Evolutionary conservation across 1,139 yeast genomes (phyloP).

Genomic region (Saccharomyces uvarum): DNA sequence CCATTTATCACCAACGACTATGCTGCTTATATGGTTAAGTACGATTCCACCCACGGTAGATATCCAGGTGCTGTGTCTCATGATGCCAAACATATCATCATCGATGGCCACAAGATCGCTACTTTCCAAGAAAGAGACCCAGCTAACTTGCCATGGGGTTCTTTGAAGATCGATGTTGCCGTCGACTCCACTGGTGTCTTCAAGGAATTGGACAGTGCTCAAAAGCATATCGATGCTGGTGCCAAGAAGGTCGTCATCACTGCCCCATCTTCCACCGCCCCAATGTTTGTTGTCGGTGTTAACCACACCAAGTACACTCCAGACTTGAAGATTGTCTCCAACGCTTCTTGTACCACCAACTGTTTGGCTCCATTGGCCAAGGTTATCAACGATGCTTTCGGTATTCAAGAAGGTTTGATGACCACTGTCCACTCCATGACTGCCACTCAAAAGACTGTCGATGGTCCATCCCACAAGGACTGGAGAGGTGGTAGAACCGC

Average conservation of each 20-base stretch:
- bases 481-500: constrained; percentile 96
- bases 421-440: constrained; percentile 86
- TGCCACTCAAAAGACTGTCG: constrained; percentile 85
- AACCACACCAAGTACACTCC: constrained; percentile 65
- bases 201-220: constrained; percentile 69
- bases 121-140: constrained; percentile 80
- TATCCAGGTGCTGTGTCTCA: constrained; percentile 61
- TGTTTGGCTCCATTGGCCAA: constrained; percentile 86
- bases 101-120: constrained; percentile 60
- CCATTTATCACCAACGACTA: constrained; percentile 78
- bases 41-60: constrained; percentile 80
- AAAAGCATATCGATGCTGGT: constrained; percentile 79
- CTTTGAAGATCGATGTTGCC: constrained; percentile 65
- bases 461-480: constrained; percentile 91
- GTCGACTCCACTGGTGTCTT: constrained; percentile 85
- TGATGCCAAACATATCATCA: constrained; percentile 54
- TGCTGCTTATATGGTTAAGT: constrained; percentile 84
- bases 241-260: constrained; percentile 84
- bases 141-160: constrained; percentile 75
- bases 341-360: constrained; percentile 86
- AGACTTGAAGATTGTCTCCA: constrained; percentile 66
- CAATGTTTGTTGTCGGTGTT: constrained; percentile 86
- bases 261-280: constrained; percentile 81
- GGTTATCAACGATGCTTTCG: constrained; percentile 69
- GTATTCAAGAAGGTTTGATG: constrained; percentile 82